phyloP scores from a whole-genome alignment of 1,139 yeast species.

The Geotrichum reessii region DNA sequence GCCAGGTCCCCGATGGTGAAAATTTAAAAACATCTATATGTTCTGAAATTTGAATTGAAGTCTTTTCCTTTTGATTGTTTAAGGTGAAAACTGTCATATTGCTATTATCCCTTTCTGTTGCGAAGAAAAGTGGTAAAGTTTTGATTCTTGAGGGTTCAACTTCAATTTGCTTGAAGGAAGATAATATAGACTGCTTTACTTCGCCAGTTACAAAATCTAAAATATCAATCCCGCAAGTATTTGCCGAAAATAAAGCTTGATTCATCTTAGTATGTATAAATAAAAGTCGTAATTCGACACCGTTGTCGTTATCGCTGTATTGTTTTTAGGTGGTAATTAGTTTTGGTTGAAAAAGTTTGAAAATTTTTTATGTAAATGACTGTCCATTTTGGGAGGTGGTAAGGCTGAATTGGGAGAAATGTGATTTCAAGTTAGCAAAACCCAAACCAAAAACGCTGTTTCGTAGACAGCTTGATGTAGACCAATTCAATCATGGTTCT shows the following conservation, averaged over 20 bases:
- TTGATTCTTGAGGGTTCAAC: background rate
- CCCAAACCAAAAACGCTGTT: too few relatives aligned
- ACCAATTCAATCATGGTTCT: too few relatives aligned
- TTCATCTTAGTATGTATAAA: background rate
- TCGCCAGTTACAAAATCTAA: background rate
- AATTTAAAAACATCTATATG: background rate
- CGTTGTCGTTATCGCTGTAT: background rate
- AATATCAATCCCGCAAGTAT: background rate
- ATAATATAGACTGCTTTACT: background rate
- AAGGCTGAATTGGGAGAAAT: background rate
- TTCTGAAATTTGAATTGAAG: background rate
- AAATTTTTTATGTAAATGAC: background rate
- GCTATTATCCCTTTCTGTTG: background rate
- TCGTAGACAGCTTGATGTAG: too few relatives aligned
- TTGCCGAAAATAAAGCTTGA: background rate
- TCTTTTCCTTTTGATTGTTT: background rate
- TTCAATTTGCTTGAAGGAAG: background rate
- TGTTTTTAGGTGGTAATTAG: background rate
- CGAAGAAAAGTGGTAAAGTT: background rate
- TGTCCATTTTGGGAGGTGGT: background rate
- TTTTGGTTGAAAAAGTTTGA: background rate
- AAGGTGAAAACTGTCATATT: background rate
- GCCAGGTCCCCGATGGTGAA: background rate
- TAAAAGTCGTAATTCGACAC: background rate
- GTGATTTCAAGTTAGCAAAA: background rate